phyloP scores from a whole-genome alignment of 345 rosid species.

The Streptanthus diversifolius region DNA sequence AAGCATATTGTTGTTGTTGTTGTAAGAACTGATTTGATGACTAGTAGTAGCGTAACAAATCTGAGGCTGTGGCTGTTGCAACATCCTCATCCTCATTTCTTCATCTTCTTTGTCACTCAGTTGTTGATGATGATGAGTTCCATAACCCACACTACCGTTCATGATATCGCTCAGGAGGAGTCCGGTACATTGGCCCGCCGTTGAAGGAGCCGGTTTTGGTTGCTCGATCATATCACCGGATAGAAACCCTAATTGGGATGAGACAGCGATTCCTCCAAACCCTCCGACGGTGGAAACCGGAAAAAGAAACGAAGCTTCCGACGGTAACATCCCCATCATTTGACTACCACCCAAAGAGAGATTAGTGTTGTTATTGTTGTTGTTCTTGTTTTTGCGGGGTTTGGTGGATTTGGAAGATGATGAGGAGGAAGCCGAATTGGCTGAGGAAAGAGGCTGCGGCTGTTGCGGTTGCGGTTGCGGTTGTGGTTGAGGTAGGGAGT shows the following conservation, averaged over 20 bases:
- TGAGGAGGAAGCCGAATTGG: slow-evolving; percentile 42
- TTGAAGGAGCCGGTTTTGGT: slow-evolving; percentile 20
- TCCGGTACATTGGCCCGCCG: slow-evolving; percentile 53
- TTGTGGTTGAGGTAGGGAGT: slow-evolving; percentile 28
- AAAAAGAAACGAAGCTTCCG: slow-evolving; percentile 50
- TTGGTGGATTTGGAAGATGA: slow-evolving; percentile 62
- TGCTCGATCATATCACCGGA: slow-evolving; percentile 28
- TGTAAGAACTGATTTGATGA: slow-evolving; percentile 25
- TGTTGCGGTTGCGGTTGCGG: slow-evolving; percentile 12
- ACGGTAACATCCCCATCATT: slow-evolving; percentile 40
- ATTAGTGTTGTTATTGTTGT: slow-evolving; percentile 40
- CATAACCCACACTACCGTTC: slow-evolving; percentile 36
- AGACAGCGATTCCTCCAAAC: slow-evolving; percentile 28
- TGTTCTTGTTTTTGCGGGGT: slow-evolving; percentile 36
- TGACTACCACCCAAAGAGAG: slow-evolving; percentile 33
- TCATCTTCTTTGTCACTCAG: slow-evolving; percentile 37
- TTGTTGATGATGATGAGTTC: slow-evolving; percentile 21
- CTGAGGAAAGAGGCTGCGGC: slow-evolving; percentile 11
- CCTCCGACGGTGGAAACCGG: slow-evolving; percentile 38
- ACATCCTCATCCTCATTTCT: slow-evolving; percentile 41
- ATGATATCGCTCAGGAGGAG: slow-evolving; percentile 53
- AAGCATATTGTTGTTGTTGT: slow-evolving; percentile 30
- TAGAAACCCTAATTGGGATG: slow-evolving; percentile 36
- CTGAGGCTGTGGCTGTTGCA: slow-evolving; percentile 36
- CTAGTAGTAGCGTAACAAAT: slow-evolving; percentile 22